Evolutionary conservation across 768 basidiomycete genomes (phyloP).

Genomic region (Strobilomyces confusus): DNA sequence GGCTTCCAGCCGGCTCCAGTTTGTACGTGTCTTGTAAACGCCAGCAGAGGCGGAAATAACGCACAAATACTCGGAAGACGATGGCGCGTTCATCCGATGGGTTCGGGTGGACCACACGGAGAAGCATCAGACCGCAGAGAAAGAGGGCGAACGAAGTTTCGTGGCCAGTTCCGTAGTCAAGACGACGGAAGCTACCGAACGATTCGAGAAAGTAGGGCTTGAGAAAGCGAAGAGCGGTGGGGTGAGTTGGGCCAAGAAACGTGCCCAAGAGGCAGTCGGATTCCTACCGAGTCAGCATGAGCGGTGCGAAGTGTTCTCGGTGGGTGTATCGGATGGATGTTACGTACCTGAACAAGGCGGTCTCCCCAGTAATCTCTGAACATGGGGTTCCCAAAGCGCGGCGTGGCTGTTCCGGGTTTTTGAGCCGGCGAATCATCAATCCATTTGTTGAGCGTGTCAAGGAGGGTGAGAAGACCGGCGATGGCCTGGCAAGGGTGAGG

Average conservation of each 20-base stretch:
- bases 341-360: conserved; percentile 67
- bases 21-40: conserved; percentile 83
- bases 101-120: conserved; percentile 58
- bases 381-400: conserved; percentile 89
- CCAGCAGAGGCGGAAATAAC: conserved; percentile 83
- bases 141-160: conserved; percentile 86
- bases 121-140: conserved; percentile 65
- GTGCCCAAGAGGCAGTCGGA: conserved; percentile 45
- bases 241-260: conserved; percentile 46
- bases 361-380: conserved; percentile 78
- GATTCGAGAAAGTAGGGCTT: conserved; percentile 76
- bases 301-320: background rate
- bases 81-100: conserved; percentile 58
- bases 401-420: conserved; percentile 48
- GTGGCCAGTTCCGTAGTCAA: conserved; percentile 98
- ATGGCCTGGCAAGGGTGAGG: conserved; percentile 39
- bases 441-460: conserved; percentile 69
- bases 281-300: conserved; percentile 36
- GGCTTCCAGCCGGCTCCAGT: conserved; percentile 94
- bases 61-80: conserved; percentile 60
- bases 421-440: conserved; percentile 75
- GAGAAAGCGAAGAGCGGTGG: conserved; percentile 54
- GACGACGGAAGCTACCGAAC: conserved; percentile 85
- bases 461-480: conserved; percentile 44
- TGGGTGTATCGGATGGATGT: background rate